phyloP scores from a whole-genome alignment of 2,329 filamentous ascomycete species.

The Coleophoma eucalyptorum region DNA sequence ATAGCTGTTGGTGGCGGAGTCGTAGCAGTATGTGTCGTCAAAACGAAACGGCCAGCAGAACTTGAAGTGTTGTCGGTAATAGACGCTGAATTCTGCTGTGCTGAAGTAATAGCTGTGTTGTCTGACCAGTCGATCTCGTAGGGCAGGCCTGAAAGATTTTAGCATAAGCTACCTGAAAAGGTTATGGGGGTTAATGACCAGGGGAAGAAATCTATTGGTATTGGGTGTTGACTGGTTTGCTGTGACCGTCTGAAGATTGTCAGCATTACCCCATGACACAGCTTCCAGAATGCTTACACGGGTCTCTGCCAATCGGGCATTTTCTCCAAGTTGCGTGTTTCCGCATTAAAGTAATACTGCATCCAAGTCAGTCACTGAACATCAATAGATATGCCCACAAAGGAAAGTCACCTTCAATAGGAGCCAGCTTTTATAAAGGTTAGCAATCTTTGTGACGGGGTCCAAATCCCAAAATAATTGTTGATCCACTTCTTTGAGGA shows the following conservation, averaged over 20 bases:
- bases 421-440: slow-evolving; percentile 12
- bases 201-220: slow-evolving; percentile 14
- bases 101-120: slow-evolving; percentile 10
- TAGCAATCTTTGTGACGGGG: slow-evolving; percentile 12
- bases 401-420: slow-evolving; percentile 10
- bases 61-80: slow-evolving; percentile 12
- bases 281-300: slow-evolving; percentile 2
- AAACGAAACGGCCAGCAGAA: slow-evolving; percentile 13
- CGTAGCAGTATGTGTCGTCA: slow-evolving; percentile 9
- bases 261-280: not conserved
- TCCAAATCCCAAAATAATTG: slow-evolving; percentile 12
- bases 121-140: slow-evolving; percentile 12
- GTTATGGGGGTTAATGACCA: not conserved
- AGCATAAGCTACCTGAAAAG: not conserved
- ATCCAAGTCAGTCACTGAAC: not conserved
- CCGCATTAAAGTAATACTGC: slow-evolving; percentile 13
- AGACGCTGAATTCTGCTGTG: slow-evolving; percentile 6
- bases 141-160: slow-evolving; percentile 4
- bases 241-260: slow-evolving; percentile 6
- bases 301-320: slow-evolving; percentile 15
- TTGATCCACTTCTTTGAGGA: slow-evolving; percentile 11
- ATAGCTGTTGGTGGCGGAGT: slow-evolving; percentile 5
- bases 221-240: slow-evolving; percentile 10
- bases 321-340: slow-evolving; percentile 7
- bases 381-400: too few relatives aligned